Evolutionary conservation across 441 rosid genomes (phyloP).

Genomic region (Populus hybrid): DNA sequence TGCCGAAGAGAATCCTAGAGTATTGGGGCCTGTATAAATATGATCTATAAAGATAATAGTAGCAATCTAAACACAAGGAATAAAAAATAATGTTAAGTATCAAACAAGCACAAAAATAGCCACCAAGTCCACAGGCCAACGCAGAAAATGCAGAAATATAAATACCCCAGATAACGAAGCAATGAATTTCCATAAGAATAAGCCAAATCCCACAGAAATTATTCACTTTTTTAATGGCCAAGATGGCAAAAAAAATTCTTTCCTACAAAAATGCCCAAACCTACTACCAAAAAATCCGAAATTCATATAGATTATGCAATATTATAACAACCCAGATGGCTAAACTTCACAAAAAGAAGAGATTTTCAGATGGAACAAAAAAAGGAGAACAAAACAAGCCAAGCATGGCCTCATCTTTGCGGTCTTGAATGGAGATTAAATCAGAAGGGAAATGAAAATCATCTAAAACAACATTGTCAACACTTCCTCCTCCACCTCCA

Average conservation of each 20-base stretch:
- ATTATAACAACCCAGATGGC: no score
- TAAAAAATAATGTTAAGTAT: no score
- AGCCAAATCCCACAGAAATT: not conserved
- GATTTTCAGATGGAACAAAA: no score
- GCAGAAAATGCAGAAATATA: no score
- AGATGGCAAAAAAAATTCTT: constrained; percentile 15
- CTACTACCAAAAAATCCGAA: constrained; percentile 27
- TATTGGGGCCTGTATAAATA: not conserved
- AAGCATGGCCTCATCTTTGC: constrained; percentile 70
- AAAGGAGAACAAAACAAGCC: constrained; percentile 23
- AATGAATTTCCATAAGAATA: no score
- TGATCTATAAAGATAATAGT: not conserved
- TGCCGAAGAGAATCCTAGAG: not conserved
- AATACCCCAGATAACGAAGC: no score
- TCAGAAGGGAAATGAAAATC: constrained; percentile 44
- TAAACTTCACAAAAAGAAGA: no score
- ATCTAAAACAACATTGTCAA: constrained; percentile 44
- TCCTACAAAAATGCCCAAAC: constrained; percentile 64
- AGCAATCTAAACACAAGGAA: not conserved
- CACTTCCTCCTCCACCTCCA: constrained; percentile 55
- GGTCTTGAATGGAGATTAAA: constrained; percentile 48
- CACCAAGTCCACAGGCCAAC: no score
- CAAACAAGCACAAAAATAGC: no score
- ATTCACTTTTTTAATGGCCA: constrained; percentile 47
- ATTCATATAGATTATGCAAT: no score